Base-by-base conservation (phyloP, 2,329 filamentous ascomycete genomes). In the Cordyceps militaris region DNA sequence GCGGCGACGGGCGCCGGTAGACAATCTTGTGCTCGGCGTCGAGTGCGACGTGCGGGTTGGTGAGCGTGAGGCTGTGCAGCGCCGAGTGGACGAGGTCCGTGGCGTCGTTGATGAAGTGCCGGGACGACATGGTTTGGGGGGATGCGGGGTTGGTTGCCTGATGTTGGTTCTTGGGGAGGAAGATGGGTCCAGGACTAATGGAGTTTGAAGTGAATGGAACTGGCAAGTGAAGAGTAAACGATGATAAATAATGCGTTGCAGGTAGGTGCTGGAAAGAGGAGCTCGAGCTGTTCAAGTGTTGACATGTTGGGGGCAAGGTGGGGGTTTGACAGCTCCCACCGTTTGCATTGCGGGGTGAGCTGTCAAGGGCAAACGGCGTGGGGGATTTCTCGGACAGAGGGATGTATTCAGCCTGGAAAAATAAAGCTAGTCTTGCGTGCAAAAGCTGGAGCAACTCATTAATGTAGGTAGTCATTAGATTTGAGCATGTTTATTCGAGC, bases 91-190 rank as follows among this genome's bases (percentile, higher is more conserved):
- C 90, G 53, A 97, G 83, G 67, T 88, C 81, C 55, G 85, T 83
- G 43, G 91, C 85, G 70, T 95, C 88, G 71, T 91, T 85, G 77
- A 96, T 84, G 78, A 97, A 96, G 76, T 97, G 92, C 77, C 94
- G 95, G 60, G 78, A 69, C 32, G 83, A 83, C 74, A 76, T 76
- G 63, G 38, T 67, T 63, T 63, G 28, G 42, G 26, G 43, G 14
- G 34, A 38, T n/a, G 34, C 14, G 34, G 34, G n/a, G 24, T 40
- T 21, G 28, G 30, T 36, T n/a, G 30, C 16, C n/a, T 19, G 32
- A 10, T 38, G 14, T 2, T 7, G 5, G 34, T 19, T 23, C 30
- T 51, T 38, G 14, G 23, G 14, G 23, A 28, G 49, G 19, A 23
- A 21, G 23, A 30, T 36, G 36, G 2, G 5, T 42, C n/a, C n/a